phyloP scores from a whole-genome alignment of 1,284 basidiomycete species.

The Trichosporon coremiiforme region DNA sequence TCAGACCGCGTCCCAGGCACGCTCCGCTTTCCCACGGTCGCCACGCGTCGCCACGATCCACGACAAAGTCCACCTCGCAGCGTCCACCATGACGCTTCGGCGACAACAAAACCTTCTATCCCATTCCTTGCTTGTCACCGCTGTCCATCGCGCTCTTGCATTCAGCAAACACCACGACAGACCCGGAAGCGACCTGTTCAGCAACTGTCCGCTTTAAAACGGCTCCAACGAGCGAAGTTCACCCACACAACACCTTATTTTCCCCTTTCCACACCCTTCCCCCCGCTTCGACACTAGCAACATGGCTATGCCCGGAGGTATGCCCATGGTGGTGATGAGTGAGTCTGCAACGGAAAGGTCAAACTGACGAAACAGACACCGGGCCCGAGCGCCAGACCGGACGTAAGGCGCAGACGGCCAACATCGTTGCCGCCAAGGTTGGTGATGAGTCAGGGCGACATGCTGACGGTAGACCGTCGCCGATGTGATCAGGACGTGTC shows the following conservation, averaged over 20 bases:
- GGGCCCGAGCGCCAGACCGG: constrained; percentile 91
- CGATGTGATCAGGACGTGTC: constrained; percentile 97
- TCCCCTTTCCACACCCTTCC: constrained; percentile 9
- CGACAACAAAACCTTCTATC: constrained; percentile 19
- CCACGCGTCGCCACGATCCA: constrained; percentile 12
- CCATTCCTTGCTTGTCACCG: background rate
- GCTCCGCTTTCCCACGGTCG: background rate
- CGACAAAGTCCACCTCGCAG: constrained; percentile 10
- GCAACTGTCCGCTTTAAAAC: background rate
- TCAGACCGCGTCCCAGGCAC: background rate
- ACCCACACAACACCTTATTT: background rate
- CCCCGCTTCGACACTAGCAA: constrained; percentile 11
- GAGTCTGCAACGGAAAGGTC: constrained; percentile 31
- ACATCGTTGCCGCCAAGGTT: constrained; percentile 96
- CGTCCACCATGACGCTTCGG: constrained; percentile 15
- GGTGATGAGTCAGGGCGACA: constrained; percentile 32
- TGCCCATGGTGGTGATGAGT: constrained; percentile 61
- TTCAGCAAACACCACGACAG: background rate
- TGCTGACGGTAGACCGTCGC: constrained; percentile 76
- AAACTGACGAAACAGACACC: constrained; percentile 65
- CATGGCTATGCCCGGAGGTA: constrained; percentile 44
- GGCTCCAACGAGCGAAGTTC: background rate
- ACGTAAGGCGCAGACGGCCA: constrained; percentile 93
- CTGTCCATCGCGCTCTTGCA: background rate
- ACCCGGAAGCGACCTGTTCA: background rate